Evolutionary conservation across 1,284 basidiomycete species (phyloP).

Genomic region (Sanghuangporus sanghuang): DNA sequence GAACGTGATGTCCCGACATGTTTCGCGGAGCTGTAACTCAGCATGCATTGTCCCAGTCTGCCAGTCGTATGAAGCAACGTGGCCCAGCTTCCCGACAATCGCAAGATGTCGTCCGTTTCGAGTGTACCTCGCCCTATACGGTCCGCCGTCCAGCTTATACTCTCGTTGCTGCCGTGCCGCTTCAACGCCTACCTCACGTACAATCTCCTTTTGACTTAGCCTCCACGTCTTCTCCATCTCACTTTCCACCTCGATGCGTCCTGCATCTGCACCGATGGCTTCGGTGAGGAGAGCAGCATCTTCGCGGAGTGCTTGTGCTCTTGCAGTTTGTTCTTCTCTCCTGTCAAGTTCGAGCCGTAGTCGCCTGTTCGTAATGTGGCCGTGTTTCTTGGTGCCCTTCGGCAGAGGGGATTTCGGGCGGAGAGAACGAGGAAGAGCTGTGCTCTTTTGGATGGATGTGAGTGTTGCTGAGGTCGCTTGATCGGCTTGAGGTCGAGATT

Average conservation of each 20-base stretch:
- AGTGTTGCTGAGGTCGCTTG: slow-evolving; percentile 44
- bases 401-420: slow-evolving; percentile 38
- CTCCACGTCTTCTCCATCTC: slow-evolving; percentile 89
- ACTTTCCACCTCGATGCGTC: slow-evolving; percentile 67
- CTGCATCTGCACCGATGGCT: slow-evolving; percentile 55
- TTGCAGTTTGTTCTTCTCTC: slow-evolving; percentile 51
- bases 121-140: slow-evolving; percentile 80
- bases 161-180: slow-evolving; percentile 74
- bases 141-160: slow-evolving; percentile 84
- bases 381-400: slow-evolving; percentile 41
- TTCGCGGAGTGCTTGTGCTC: slow-evolving; percentile 51
- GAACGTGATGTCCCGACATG: slow-evolving; percentile 85
- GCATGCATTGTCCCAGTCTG: slow-evolving; percentile 82
- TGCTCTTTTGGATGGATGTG: slow-evolving; percentile 53
- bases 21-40: slow-evolving; percentile 88
- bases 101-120: slow-evolving; percentile 88
- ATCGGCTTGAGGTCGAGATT: slow-evolving; percentile 11
- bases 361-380: slow-evolving; percentile 72
- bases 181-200: slow-evolving; percentile 62
- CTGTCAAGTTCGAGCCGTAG: slow-evolving; percentile 64
- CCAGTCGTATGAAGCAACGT: slow-evolving; percentile 96
- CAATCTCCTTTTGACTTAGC: slow-evolving; percentile 79
- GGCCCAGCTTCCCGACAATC: slow-evolving; percentile 77
- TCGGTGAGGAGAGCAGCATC: slow-evolving; percentile 58
- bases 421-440: slow-evolving; percentile 57